Base-by-base conservation (phyloP, 768 basidiomycete species). In the Suillus hirtellus region DNA sequence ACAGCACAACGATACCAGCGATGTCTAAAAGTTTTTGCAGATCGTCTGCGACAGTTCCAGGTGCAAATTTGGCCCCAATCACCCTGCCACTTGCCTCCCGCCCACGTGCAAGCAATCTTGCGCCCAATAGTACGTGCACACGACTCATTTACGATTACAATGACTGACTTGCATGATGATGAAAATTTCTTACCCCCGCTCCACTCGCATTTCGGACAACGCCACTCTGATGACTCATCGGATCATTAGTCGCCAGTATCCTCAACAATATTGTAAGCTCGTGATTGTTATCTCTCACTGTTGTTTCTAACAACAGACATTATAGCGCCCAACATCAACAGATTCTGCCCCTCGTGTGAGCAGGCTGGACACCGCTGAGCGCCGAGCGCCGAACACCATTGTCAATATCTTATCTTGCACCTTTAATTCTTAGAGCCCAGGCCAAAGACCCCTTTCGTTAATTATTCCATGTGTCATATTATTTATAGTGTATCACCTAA, bases 31-130 rank as follows among this genome's bases (percentile, higher is more conserved):
- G 34, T 53, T 50, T 52, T 19, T 42, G 44, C 70, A 87, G 86
- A 72, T 85, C 49, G 64, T 69, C 46, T 87, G 86, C 71, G 75
- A 79, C 12, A 76, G 71, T 61, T 64, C 66, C 38, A 75, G 74
- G 52, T 88, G 87, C 73, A 84, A 76, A 62, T 86, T 87, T 68
- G 87, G 86, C 59, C 79, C 84, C 0, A 76, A 72, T 60, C 86
- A 87, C 65, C 82, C 83, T 0, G 62, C 63, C 1, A 71, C 68
- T 42, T 86, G 85, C 60, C 70, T 63, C 0, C 77, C 72, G 8
- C 82, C 82, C 0, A 37, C 37, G 2, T 88, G 86, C 75, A 79
- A 62, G n/a, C 69, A 71, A 59, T 76, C 72, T 2, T 84, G 82
- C 60, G 79, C 76, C 70, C 84, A 85, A 69, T 84, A 82, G 84